phyloP scores from a whole-genome alignment of 2,329 filamentous ascomycete species.

The Paecilomyces formosus region DNA sequence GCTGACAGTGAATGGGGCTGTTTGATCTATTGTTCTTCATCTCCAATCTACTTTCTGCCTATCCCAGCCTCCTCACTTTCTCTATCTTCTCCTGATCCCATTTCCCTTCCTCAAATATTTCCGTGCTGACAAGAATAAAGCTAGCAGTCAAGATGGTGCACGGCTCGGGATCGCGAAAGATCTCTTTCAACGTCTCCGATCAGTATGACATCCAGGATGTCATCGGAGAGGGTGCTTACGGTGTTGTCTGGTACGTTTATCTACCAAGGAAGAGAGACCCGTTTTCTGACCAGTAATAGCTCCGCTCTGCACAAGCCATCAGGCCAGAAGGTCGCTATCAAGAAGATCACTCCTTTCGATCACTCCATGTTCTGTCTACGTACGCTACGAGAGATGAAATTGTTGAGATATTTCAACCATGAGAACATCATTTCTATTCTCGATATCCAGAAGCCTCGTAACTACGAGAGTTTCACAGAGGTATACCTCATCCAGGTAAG shows the following conservation, averaged over 20 bases:
- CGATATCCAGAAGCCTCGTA: constrained; percentile 96
- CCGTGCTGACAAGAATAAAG: background rate
- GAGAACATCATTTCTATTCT: constrained; percentile 99
- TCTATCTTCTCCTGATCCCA: background rate
- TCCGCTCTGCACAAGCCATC: constrained; percentile 98
- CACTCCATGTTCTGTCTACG: constrained; percentile 98
- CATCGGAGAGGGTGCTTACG: constrained; percentile 95
- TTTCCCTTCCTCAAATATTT: background rate
- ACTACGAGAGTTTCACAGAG: constrained; percentile 92
- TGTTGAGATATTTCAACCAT: constrained; percentile 97
- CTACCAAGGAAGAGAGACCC: background rate
- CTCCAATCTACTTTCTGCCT: background rate
- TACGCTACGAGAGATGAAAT: constrained; percentile 98
- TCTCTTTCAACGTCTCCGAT: constrained; percentile 99
- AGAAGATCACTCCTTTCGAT: constrained; percentile 99
- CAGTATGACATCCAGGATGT: constrained; percentile 99
- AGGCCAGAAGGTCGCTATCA: constrained; percentile 97
- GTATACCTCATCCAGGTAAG: constrained; percentile 95
- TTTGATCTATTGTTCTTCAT: background rate
- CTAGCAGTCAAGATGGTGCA: constrained; percentile 31
- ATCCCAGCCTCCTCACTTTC: background rate
- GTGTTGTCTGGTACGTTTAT: constrained; percentile 81
- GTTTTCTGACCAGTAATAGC: constrained; percentile 42
- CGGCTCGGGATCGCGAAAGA: constrained; percentile 67
- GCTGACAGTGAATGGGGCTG: background rate